Conservation (phyloP, 306 rosid genomes). For the Acacia confusa region DNA sequence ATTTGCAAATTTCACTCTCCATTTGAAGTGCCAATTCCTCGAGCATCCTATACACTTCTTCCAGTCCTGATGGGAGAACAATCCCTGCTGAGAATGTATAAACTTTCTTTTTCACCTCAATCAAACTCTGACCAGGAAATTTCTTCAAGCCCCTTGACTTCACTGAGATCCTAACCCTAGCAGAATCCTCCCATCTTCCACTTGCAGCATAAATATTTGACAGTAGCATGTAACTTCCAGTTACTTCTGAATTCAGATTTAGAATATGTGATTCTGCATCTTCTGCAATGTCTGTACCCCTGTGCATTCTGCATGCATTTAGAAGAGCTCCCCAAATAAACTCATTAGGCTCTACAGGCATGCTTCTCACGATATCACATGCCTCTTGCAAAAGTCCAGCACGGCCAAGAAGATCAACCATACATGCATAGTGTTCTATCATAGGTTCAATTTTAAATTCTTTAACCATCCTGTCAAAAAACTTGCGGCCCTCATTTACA, state of each 20-base stretch:
- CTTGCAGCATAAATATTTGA: constrained; percentile 77
- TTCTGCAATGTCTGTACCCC: constrained; percentile 51
- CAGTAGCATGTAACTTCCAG: constrained; percentile 74
- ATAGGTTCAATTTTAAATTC: constrained; percentile 61
- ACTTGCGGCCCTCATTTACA: constrained; percentile 52
- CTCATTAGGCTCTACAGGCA: constrained; percentile 78
- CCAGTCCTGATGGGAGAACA: constrained; percentile 42
- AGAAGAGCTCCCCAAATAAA: constrained; percentile 79
- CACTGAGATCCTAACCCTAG: constrained; percentile 71
- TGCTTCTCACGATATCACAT: constrained; percentile 52
- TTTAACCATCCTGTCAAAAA: constrained; percentile 53
- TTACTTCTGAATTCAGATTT: constrained; percentile 39
- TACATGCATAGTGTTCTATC: constrained; percentile 81
- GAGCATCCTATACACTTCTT: constrained; percentile 50
- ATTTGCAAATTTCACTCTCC: constrained; percentile 39
- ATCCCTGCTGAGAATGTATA: constrained; percentile 68
- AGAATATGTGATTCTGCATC: constrained; percentile 54
- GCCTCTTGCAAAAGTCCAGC: constrained; percentile 83
- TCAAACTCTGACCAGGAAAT: constrained; percentile 78
- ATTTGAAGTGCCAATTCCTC: constrained; percentile 64
- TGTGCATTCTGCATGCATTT: constrained; percentile 73
- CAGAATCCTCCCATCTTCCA: constrained; percentile 85
- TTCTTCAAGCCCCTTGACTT: constrained; percentile 70
- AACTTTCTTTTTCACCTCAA: constrained; percentile 66
- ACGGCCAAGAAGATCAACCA: constrained; percentile 85